These are phyloP conservation scores for Daedaleopsis sinensis DNA, from an alignment of 768 basidiomycete species.

Conservation along the genomic window DNA sequence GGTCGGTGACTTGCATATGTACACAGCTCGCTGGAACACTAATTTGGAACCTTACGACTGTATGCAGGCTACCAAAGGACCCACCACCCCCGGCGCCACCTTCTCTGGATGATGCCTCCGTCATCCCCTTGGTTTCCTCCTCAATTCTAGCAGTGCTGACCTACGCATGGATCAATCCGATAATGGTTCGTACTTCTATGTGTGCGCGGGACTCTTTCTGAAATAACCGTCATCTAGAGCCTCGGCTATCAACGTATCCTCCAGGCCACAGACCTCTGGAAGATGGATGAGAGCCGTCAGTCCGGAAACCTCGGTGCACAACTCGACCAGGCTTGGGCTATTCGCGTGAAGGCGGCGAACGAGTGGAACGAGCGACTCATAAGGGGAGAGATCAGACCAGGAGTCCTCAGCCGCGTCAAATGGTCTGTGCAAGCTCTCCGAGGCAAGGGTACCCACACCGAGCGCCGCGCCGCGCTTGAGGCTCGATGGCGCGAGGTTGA, in stretches of 20 bases:
- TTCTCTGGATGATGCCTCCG: conserved; percentile 58
- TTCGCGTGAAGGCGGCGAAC: conserved; percentile 49
- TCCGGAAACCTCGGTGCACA: conserved; percentile 50
- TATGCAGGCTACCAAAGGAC: conserved; percentile 56
- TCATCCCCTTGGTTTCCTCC: conserved; percentile 61
- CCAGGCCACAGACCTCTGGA: conserved; percentile 77
- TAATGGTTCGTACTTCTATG: conserved; percentile 46
- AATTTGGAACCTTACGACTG: not conserved
- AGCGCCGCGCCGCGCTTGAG: conserved; percentile 37
- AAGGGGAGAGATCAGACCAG: conserved; percentile 47
- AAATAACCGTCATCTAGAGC: conserved; percentile 35
- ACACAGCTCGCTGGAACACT: not conserved
- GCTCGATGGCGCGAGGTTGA: conserved; percentile 47
- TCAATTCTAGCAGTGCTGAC: conserved; percentile 62
- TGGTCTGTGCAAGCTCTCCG: conserved; percentile 42
- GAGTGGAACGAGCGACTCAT: conserved; percentile 58
- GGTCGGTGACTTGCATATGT: conserved; percentile 35
- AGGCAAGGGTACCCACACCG: conserved; percentile 18
- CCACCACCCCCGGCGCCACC: conserved; percentile 58
- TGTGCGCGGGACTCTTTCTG: not conserved
- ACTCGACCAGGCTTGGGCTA: conserved; percentile 59
- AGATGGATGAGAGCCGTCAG: conserved; percentile 54
- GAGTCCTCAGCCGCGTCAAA: conserved; percentile 37
- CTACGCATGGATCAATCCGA: conserved; percentile 65
- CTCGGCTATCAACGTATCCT: conserved; percentile 74